These are phyloP conservation scores for Picochlorum sp. DNA, from an alignment of 139 green algal genomes.

Conservation along the genomic window DNA sequence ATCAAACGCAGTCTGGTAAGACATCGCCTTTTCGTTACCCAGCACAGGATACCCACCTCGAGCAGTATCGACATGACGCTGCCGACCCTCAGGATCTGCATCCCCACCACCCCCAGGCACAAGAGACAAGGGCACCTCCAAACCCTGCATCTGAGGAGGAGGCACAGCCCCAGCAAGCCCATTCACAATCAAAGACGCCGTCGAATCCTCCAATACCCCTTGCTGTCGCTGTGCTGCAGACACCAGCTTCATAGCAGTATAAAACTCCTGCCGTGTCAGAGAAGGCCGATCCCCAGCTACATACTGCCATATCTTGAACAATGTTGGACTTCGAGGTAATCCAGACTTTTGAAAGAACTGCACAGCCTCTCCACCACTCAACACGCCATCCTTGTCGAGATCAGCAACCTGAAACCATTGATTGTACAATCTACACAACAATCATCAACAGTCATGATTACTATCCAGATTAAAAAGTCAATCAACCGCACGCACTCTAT, in stretches of 20 bases:
- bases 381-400: constrained; percentile 18
- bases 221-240: constrained; percentile 58
- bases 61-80: neutral
- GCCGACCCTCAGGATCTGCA: neutral
- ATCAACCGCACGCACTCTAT: too few relatives aligned
- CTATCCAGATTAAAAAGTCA: too few relatives aligned
- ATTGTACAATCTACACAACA: constrained; percentile 25
- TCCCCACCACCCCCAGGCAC: neutral
- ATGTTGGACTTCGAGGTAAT: constrained; percentile 46
- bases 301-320: constrained; percentile 83
- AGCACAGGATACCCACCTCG: constrained; percentile 38
- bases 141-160: constrained; percentile 20
- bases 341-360: constrained; percentile 67
- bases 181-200: constrained; percentile 23
- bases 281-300: constrained; percentile 53
- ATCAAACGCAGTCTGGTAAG: constrained; percentile 55
- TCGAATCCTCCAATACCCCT: constrained; percentile 21
- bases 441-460: neutral
- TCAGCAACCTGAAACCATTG: constrained; percentile 34
- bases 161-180: constrained; percentile 16
- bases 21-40: constrained; percentile 35
- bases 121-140: constrained; percentile 10
- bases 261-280: constrained; percentile 72
- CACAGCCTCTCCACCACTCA: constrained; percentile 69
- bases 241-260: constrained; percentile 66